phyloP scores from a whole-genome alignment of 2,329 filamentous ascomycete species.

The Colletotrichum karsti region DNA sequence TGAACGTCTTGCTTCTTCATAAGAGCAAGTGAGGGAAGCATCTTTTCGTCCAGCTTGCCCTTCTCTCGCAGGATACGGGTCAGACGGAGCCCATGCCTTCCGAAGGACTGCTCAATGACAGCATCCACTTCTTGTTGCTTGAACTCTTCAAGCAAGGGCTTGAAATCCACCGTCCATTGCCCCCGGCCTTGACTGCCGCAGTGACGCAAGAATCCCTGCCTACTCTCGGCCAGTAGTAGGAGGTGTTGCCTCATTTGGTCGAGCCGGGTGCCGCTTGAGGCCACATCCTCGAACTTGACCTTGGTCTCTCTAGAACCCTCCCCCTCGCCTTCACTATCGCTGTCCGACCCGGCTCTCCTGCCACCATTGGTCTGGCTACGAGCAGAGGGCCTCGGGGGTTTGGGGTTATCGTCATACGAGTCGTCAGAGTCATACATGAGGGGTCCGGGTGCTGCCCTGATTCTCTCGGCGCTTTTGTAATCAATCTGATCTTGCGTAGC shows the following conservation, averaged over 20 bases:
- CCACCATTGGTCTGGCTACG: slow-evolving; percentile 37
- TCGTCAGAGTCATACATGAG: slow-evolving; percentile 42
- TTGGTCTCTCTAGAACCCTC: slow-evolving; percentile 44
- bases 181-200: slow-evolving; percentile 70
- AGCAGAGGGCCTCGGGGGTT: slow-evolving; percentile 31
- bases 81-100: slow-evolving; percentile 80
- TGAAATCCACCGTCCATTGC: slow-evolving; percentile 87
- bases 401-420: slow-evolving; percentile 39
- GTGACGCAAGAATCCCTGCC: slow-evolving; percentile 73
- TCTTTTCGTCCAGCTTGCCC: slow-evolving; percentile 95
- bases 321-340: slow-evolving; percentile 31
- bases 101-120: slow-evolving; percentile 81
- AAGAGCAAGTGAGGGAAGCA: slow-evolving; percentile 80
- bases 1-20: slow-evolving; percentile 88
- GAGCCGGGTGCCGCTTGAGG: slow-evolving; percentile 54
- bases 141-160: slow-evolving; percentile 73
- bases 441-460: slow-evolving; percentile 44
- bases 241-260: slow-evolving; percentile 77
- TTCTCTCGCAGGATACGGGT: slow-evolving; percentile 85
- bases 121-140: slow-evolving; percentile 83
- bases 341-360: slow-evolving; percentile 43
- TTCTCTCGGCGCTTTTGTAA: slow-evolving; percentile 55
- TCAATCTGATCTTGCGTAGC: slow-evolving; percentile 56
- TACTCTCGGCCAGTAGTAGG: slow-evolving; percentile 75
- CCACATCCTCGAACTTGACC: slow-evolving; percentile 62